Percentiles rank a stretch among this genome's conserved stretches.
Evolutionary conservation across 2,329 filamentous ascomycete genomes (phyloP).

Genomic region (Peltaster fructicola): DNA sequence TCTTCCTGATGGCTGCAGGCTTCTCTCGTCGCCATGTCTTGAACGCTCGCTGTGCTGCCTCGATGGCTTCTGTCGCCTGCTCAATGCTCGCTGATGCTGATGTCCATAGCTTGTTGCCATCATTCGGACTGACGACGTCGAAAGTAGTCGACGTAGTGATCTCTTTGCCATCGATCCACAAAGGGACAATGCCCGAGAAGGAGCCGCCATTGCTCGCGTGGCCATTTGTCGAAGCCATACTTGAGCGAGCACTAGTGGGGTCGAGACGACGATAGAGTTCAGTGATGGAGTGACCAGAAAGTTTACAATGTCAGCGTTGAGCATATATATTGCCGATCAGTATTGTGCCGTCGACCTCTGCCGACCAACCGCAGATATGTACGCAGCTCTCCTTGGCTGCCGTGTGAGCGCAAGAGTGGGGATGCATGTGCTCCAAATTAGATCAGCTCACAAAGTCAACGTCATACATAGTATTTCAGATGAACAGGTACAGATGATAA

Average conservation of each 20-base stretch:
- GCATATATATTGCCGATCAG: too few relatives aligned
- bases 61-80: conserved; percentile 37
- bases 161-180: conserved; percentile 33
- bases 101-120: conserved; percentile 35
- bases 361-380: too few relatives aligned
- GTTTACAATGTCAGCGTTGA: too few relatives aligned
- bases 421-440: too few relatives aligned
- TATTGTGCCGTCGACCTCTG: too few relatives aligned
- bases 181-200: conserved; percentile 16
- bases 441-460: too few relatives aligned
- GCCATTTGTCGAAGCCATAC: conserved; percentile 2
- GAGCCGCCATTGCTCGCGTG: background rate
- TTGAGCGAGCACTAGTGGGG: background rate
- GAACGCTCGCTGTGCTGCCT: conserved; percentile 50
- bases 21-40: conserved; percentile 49
- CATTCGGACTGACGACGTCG: conserved; percentile 38
- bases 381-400: too few relatives aligned
- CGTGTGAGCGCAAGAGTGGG: too few relatives aligned
- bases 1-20: conserved; percentile 43
- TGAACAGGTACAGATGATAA: too few relatives aligned
- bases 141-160: conserved; percentile 32
- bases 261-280: background rate
- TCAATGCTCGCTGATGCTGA: conserved; percentile 38
- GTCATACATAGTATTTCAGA: too few relatives aligned
- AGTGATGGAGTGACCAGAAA: too few relatives aligned